Evolutionary conservation across 345 rosid species (phyloP).

Genomic region (Lumnitzera littorea): DNA sequence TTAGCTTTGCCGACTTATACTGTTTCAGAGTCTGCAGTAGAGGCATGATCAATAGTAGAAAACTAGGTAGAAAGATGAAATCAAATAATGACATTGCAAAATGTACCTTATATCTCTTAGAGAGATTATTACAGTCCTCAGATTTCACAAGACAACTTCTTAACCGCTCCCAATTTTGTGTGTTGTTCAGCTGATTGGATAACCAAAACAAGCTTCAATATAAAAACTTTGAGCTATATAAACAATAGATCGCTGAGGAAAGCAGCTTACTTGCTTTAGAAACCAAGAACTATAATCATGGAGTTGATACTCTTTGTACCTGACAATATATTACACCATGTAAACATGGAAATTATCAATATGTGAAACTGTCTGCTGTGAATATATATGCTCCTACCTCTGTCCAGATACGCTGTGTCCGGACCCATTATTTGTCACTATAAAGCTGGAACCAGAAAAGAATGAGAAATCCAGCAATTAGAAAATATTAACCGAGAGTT

Average conservation of each 20-base stretch:
- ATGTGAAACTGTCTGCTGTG: background rate
- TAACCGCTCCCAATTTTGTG: conserved; percentile 59
- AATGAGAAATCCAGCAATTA: no score
- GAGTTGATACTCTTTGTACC: conserved; percentile 95
- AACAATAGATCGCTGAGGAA: background rate
- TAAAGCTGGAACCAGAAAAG: conserved; percentile 46
- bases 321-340: conserved; percentile 16
- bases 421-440: conserved; percentile 78
- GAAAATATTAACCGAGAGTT: no score
- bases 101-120: conserved; percentile 64
- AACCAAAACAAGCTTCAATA: background rate
- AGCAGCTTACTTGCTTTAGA: conserved; percentile 48
- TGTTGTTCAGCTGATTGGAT: conserved; percentile 57
- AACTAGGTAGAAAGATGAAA: conserved; percentile 10
- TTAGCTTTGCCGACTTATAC: conserved; percentile 61
- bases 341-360: background rate
- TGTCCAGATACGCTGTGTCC: conserved; percentile 66
- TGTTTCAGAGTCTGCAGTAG: conserved; percentile 53
- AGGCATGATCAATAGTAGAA: conserved; percentile 4
- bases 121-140: conserved; percentile 55
- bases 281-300: conserved; percentile 92
- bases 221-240: background rate
- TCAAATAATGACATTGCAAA: background rate
- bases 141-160: conserved; percentile 93
- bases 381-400: conserved; percentile 37